Conservation (phyloP, 495 filamentous ascomycete genomes). For the Darksidea phi region DNA sequence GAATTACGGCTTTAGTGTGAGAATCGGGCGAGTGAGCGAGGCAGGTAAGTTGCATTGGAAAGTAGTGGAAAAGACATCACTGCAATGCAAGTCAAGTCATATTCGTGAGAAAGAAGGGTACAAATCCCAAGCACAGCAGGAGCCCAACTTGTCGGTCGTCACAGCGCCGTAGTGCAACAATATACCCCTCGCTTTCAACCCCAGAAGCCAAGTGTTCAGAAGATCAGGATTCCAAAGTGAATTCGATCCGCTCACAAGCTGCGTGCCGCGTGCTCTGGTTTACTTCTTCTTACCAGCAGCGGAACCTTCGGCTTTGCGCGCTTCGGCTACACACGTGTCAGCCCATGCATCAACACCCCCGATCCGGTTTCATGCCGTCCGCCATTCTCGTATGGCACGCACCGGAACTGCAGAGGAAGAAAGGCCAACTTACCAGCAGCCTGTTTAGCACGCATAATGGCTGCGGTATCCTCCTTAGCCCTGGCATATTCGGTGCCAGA, state of each 20-base stretch:
- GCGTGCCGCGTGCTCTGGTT: background rate
- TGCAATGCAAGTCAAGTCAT: background rate
- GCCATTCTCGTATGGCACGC: background rate
- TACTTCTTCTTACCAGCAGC: constrained; percentile 25
- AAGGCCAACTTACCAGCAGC: constrained; percentile 61
- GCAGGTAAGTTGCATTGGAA: background rate
- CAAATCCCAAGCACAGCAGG: background rate
- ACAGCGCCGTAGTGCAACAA: background rate
- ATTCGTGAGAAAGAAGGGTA: background rate
- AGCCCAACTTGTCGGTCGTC: background rate
- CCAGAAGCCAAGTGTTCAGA: background rate
- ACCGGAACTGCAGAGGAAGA: background rate
- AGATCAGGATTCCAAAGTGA: too few species aligned
- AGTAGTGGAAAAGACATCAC: constrained; percentile 8
- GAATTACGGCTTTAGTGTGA: background rate
- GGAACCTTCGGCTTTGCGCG: constrained; percentile 32
- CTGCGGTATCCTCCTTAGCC: constrained; percentile 72
- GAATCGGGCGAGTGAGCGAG: background rate
- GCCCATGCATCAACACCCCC: constrained; percentile 2
- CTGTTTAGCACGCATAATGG: constrained; percentile 91
- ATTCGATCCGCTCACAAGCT: too few species aligned
- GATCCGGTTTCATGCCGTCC: background rate
- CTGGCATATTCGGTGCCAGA: constrained; percentile 68
- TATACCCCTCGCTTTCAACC: background rate
- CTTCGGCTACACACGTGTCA: constrained; percentile 25